These are phyloP conservation scores for Termitomyces sp. DNA, from an alignment of 768 basidiomycete species.

Conservation along the genomic window DNA sequence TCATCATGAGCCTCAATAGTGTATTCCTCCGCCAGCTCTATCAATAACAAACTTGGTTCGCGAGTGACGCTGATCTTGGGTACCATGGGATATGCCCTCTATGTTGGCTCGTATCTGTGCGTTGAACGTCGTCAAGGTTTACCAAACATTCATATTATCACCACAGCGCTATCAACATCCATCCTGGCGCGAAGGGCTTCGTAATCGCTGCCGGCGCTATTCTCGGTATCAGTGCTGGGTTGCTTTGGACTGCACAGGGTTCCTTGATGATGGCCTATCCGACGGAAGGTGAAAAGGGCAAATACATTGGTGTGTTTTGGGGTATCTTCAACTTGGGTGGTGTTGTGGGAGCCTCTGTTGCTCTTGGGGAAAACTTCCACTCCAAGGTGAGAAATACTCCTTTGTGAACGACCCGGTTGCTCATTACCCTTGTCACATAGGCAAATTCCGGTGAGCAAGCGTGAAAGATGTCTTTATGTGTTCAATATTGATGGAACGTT, in stretches of 20 bases:
- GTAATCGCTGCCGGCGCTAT: constrained; percentile 69
- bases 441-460: constrained; percentile 31
- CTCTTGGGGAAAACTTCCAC: constrained; percentile 66
- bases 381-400: constrained; percentile 38
- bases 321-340: constrained; percentile 77
- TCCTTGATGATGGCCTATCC: constrained; percentile 81
- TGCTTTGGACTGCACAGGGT: constrained; percentile 83
- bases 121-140: constrained; percentile 16
- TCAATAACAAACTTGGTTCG: constrained; percentile 78
- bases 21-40: constrained; percentile 37
- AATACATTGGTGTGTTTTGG: constrained; percentile 80
- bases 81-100: constrained; percentile 70
- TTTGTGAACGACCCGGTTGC: neutral
- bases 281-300: constrained; percentile 75
- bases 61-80: constrained; percentile 70
- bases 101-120: constrained; percentile 68
- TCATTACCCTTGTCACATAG: constrained; percentile 21
- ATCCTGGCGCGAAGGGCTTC: constrained; percentile 55
- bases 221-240: constrained; percentile 64
- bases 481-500: neutral
- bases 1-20: neutral
- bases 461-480: neutral
- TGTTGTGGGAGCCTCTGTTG: constrained; percentile 73
- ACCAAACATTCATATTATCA: neutral
- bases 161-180: constrained; percentile 63